Evolutionary conservation across 2,329 filamentous ascomycete species (phyloP), one percentile per base, ranked within the genome.

Genomic region (Aureobasidium lini): DNA sequence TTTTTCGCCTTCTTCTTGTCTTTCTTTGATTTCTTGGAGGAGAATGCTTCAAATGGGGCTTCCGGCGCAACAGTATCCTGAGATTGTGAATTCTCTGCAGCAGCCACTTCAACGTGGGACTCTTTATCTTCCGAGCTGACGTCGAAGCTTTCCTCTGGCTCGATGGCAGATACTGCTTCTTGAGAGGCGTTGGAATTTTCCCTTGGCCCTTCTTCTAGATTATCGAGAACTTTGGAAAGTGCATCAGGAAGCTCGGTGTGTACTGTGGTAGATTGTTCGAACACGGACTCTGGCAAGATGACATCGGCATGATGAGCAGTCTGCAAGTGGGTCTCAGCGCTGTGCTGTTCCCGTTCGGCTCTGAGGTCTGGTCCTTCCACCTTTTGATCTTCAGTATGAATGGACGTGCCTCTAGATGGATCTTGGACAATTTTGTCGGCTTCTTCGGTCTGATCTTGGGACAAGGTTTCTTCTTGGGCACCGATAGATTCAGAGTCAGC

Each of bases 1-100:
- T 68, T 68, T 59, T 69, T 67, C 47, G 60, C 63, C 53, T 65
- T 65, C 13, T 56, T 58, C 46, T 64, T 67, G 47, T 60, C 61
- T 53, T 62, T 67, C 43, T 62, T 64, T 48, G 64, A 63, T 36
- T 48, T 63, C 15, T 44, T 49, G 16, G 49, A 13, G 5, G 58
- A 39, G 8, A 60, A 43, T 47, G 54, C 58, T 28, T 47, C 32
- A n/a, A 28, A 46, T 5, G n/a, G n/a, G 32, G 13, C 13, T 2
- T 40, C 18, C 8, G 49, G 4, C 15, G 23, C 48, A 31, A 3
- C 36, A 31, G 5, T 10, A 36, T n/a, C 23, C 10, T 31, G 50
- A 28, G 2, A 18, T 16, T 31, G n/a, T 10, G 37, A 5, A 31
- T 40, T 11, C 9, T 32, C 49, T 1, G 15, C 9, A 13, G 28